These are phyloP conservation scores for Ustilago curta DNA, from an alignment of 1,284 basidiomycete species.

Conservation along the genomic window DNA sequence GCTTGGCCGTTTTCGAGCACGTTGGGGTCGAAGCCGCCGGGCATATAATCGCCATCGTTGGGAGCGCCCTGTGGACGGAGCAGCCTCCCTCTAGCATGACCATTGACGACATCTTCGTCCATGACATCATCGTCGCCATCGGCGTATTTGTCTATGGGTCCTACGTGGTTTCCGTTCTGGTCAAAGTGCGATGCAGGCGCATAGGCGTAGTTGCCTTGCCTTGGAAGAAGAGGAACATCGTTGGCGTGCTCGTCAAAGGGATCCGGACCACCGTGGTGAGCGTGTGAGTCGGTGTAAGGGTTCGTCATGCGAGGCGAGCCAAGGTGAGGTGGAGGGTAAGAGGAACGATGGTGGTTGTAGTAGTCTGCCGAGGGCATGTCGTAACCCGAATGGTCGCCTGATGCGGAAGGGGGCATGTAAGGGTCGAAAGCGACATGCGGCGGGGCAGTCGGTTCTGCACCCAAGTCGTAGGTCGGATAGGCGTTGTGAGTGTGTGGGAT, in stretches of 20 bases:
- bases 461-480: constrained; percentile 55
- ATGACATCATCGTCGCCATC: constrained; percentile 53
- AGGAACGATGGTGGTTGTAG: constrained; percentile 25
- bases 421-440: constrained; percentile 44
- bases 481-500: constrained; percentile 22
- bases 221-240: constrained; percentile 53
- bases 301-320: constrained; percentile 39
- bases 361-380: constrained; percentile 41
- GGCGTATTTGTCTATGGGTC: constrained; percentile 42
- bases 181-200: constrained; percentile 62
- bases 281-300: constrained; percentile 34
- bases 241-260: constrained; percentile 42
- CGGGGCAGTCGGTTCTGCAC: constrained; percentile 35
- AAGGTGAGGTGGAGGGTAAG: constrained; percentile 23
- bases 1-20: constrained; percentile 53
- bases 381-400: constrained; percentile 44
- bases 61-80: constrained; percentile 16
- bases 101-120: constrained; percentile 57
- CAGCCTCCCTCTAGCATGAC: constrained; percentile 34
- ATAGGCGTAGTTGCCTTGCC: constrained; percentile 53
- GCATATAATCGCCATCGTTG: constrained; percentile 51
- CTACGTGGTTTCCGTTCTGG: constrained; percentile 57
- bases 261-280: constrained; percentile 27
- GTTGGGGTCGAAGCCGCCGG: constrained; percentile 59
- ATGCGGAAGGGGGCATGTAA: constrained; percentile 35